These are phyloP conservation scores for Termitomyces sp. DNA, from an alignment of 768 basidiomycete species.

Conservation along the genomic window DNA sequence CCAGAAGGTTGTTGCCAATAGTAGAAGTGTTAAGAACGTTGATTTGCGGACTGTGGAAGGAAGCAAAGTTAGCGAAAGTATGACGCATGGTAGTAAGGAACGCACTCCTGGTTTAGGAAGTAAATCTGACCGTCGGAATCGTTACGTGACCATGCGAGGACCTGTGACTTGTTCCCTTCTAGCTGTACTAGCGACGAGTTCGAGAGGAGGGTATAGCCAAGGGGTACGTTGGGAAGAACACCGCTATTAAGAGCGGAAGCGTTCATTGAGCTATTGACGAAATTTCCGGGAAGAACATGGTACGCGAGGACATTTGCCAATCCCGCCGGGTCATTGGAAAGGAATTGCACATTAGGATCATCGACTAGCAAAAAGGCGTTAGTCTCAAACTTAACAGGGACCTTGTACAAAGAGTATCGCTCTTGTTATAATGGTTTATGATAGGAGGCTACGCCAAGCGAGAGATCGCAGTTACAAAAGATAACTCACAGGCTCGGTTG, in stretches of 20 bases:
- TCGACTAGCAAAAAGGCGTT: constrained; percentile 8
- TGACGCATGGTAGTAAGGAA: not conserved
- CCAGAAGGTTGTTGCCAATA: constrained; percentile 27
- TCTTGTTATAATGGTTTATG: too few species aligned
- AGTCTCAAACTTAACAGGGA: not conserved
- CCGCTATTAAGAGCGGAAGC: constrained; percentile 28
- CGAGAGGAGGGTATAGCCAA: constrained; percentile 62
- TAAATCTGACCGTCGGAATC: constrained; percentile 32
- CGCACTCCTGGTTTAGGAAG: constrained; percentile 47
- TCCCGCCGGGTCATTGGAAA: constrained; percentile 1
- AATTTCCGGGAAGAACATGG: constrained; percentile 17
- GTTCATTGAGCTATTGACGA: constrained; percentile 10
- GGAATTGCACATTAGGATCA: not conserved
- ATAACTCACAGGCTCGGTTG: constrained; percentile 17
- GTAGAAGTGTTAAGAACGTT: constrained; percentile 35
- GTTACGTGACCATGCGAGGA: constrained; percentile 40
- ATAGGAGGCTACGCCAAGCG: not conserved
- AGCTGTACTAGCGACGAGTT: constrained; percentile 42
- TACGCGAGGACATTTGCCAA: constrained; percentile 15
- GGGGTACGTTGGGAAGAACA: constrained; percentile 50
- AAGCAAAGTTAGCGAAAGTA: not conserved
- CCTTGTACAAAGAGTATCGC: not conserved
- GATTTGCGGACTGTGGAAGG: constrained; percentile 9
- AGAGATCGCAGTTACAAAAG: not conserved
- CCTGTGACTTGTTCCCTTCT: constrained; percentile 56